phyloP scores from a whole-genome alignment of 805 yeast genomes.

The Candida chauliodis region DNA sequence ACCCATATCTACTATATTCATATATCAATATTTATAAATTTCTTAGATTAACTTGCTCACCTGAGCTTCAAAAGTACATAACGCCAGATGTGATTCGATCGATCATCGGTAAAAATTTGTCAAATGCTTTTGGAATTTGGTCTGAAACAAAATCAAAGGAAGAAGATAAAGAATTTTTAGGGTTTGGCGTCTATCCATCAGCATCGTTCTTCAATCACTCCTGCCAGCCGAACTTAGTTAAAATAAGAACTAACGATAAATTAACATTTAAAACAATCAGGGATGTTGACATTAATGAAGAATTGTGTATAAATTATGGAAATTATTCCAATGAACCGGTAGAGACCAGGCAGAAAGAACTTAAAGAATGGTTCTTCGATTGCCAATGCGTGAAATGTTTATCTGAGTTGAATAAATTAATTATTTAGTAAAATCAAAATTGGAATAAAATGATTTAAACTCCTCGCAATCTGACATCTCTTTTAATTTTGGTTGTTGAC shows the following conservation, averaged over 20 bases:
- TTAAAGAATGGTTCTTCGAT: conserved; percentile 57
- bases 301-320: conserved; percentile 62
- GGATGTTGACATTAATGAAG: conserved; percentile 42
- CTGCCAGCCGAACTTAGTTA: conserved; percentile 54
- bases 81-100: conserved; percentile 39
- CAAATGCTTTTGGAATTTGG: conserved; percentile 72
- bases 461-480: conserved; percentile 62
- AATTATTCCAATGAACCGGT: conserved; percentile 41
- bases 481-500: conserved; percentile 58
- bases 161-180: conserved; percentile 53
- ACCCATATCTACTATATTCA: conserved; percentile 46
- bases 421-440: conserved; percentile 47
- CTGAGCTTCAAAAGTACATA: conserved; percentile 29
- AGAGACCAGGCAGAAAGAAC: conserved; percentile 35
- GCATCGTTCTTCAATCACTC: conserved; percentile 71
- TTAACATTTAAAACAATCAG: conserved; percentile 41
- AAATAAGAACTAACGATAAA: conserved; percentile 36
- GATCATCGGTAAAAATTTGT: conserved; percentile 56
- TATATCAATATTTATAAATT: conserved; percentile 48
- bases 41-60: conserved; percentile 37
- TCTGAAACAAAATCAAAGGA: conserved; percentile 32
- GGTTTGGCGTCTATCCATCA: conserved; percentile 56
- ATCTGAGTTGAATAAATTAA: conserved; percentile 13
- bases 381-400: conserved; percentile 52
- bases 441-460: conserved; percentile 54